Evolutionary conservation across 1,284 basidiomycete genomes (phyloP), one percentile per base, ranked within the genome.

Genomic region (Hemileia vastatrix): DNA sequence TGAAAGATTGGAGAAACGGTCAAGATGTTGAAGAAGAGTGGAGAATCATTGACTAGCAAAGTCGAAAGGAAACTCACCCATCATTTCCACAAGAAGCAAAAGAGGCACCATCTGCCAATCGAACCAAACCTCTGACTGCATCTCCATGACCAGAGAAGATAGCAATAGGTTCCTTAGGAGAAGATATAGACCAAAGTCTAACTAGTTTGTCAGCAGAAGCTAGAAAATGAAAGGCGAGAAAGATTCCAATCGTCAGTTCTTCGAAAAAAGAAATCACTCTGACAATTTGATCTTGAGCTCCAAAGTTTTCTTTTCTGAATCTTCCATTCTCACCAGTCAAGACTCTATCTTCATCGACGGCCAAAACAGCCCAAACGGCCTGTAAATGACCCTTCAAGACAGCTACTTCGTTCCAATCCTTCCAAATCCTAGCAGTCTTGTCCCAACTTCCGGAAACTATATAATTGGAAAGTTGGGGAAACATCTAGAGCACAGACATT

Each of bases 391-490:
- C 90, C 70, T 84, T 83, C 56, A 98, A 82, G 66, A 87, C 87
- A 65, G 86, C 80, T 68, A 85, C 77, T 72, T 87, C 90, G 72
- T 88, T 79, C n/a, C n/a, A n/a, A n/a, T n/a, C n/a, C 74, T 84
- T 86, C 95, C 95, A 99, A 0, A 99, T 84, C 77, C 89, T 88
- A 19, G 90, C 94, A 0, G 92, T 92, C 70, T 90, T 94, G 78
- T 98, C 95, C 94, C 94, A 98, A 64, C 90, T 94, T 19, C 94
- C 94, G 18, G n/a, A n/a, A n/a, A n/a, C n/a, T n/a, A n/a, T n/a
- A n/a, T n/a, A n/a, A n/a, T n/a, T n/a, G n/a, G n/a, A n/a, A n/a
- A n/a, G n/a, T n/a, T n/a, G n/a, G n/a, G 9, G 54, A 68, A 19
- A 67, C 68, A 44, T 90, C 82, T 65, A 99, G 79, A 24, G 90